These are phyloP conservation scores for Talaromyces sp. DNA, from an alignment of 2,329 filamentous ascomycete species.

Conservation along the genomic window DNA sequence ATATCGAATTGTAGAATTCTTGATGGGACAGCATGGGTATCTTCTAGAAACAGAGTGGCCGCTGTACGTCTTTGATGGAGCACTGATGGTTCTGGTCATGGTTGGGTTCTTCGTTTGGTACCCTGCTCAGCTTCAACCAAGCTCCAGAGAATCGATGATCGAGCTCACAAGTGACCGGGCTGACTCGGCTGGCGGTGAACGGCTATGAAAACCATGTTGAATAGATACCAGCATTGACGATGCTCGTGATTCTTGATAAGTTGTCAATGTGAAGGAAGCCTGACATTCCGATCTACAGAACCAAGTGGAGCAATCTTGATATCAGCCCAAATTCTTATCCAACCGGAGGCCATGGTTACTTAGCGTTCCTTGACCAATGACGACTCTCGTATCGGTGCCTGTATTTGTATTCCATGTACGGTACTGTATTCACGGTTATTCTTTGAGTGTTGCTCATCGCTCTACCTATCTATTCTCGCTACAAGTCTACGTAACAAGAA, in stretches of 20 bases:
- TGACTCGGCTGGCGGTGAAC: not conserved
- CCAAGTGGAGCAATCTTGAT: not conserved
- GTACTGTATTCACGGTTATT: too few species aligned
- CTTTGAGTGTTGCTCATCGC: too few species aligned
- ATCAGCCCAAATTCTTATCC: not conserved
- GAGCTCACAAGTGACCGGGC: not conserved
- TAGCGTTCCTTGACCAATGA: too few species aligned
- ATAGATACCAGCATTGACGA: too few species aligned
- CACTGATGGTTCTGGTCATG: conserved; percentile 12
- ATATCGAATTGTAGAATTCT: conserved; percentile 8
- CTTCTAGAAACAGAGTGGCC: conserved; percentile 11
- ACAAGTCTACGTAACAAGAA: too few species aligned
- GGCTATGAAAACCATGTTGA: too few species aligned
- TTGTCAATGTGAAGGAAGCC: not conserved
- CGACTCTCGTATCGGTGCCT: not conserved
- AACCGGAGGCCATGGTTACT: not conserved
- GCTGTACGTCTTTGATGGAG: conserved; percentile 9
- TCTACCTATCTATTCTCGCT: too few species aligned
- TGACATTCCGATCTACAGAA: not conserved
- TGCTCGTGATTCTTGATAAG: too few species aligned
- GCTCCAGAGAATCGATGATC: not conserved
- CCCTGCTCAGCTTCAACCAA: not conserved
- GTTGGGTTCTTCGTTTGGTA: conserved; percentile 8
- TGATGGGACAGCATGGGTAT: conserved; percentile 8
- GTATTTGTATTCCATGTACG: not conserved